These are phyloP conservation scores for Penicillium griseofulvum DNA, from an alignment of 2,329 filamentous ascomycete species.

Conservation along the genomic window DNA sequence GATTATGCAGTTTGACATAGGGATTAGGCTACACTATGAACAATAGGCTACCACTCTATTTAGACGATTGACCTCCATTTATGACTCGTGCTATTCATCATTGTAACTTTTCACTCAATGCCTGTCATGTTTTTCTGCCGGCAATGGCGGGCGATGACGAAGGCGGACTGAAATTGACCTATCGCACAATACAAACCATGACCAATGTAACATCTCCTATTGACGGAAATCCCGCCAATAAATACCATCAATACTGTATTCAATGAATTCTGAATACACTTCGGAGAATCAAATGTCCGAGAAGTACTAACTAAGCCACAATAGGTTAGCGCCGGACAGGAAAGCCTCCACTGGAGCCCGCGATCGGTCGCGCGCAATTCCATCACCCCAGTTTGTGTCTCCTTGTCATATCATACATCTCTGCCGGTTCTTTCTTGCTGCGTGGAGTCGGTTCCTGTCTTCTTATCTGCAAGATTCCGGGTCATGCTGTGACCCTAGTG, in stretches of 20 bases:
- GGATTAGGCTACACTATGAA: not conserved
- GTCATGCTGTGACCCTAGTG: constrained; percentile 25
- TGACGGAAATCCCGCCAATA: not conserved
- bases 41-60: not conserved
- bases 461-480: constrained; percentile 8
- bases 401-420: constrained; percentile 4
- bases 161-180: constrained; percentile 19
- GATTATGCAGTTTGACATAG: not conserved
- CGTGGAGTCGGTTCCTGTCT: constrained; percentile 3
- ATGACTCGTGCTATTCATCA: not conserved
- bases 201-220: not conserved
- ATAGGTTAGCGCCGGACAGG: constrained; percentile 28
- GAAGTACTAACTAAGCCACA: constrained; percentile 17
- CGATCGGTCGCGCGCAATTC: constrained; percentile 42
- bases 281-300: constrained; percentile 30
- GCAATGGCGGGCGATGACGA: constrained; percentile 33
- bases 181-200: constrained; percentile 6
- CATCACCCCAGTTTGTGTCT: constrained; percentile 21
- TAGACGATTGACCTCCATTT: not conserved
- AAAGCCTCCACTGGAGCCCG: constrained; percentile 38
- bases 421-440: constrained; percentile 10
- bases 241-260: constrained; percentile 1
- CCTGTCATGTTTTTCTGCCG: constrained; percentile 21
- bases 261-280: not conserved
- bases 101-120: not conserved